Conservation (phyloP, 2,329 filamentous ascomycete species). For the Myriosclerotinia scirpicola region DNA sequence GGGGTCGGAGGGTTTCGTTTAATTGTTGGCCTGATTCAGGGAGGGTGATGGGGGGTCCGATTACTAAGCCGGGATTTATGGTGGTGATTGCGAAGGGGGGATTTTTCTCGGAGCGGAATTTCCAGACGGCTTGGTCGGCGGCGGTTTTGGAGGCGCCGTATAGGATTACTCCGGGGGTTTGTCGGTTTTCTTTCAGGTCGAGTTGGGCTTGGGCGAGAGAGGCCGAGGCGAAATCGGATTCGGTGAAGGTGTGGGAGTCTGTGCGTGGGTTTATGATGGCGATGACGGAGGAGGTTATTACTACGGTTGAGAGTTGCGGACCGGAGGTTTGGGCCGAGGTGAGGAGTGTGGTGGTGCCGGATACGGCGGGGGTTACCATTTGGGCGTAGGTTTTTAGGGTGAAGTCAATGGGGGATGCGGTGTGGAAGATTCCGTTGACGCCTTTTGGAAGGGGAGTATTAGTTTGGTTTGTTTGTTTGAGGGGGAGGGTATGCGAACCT, state of each 20-base stretch:
- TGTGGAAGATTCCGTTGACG: constrained; percentile 40
- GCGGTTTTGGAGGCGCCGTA: constrained; percentile 47
- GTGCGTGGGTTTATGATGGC: constrained; percentile 34
- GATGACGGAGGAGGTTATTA: constrained; percentile 43
- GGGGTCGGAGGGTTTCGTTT: constrained; percentile 39
- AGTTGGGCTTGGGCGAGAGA: constrained; percentile 39
- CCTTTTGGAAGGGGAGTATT: constrained; percentile 23
- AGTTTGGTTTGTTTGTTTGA: not conserved
- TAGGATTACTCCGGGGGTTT: constrained; percentile 27
- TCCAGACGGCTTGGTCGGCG: constrained; percentile 44
- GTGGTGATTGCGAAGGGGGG: constrained; percentile 44
- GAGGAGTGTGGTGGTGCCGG: constrained; percentile 38
- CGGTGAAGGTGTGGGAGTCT: constrained; percentile 34
- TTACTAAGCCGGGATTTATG: constrained; percentile 46
- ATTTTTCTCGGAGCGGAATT: constrained; percentile 42
- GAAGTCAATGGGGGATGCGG: constrained; percentile 39
- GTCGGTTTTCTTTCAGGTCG: constrained; percentile 36
- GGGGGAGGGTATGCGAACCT: constrained; percentile 25
- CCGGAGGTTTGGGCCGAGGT: constrained; percentile 39
- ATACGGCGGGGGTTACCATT: constrained; percentile 34
- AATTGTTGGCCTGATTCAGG: constrained; percentile 40
- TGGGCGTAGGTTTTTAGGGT: constrained; percentile 38
- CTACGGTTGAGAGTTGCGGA: constrained; percentile 44
- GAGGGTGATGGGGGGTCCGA: constrained; percentile 44
- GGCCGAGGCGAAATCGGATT: constrained; percentile 39